Percentiles rank a stretch among this genome's conserved stretches.
Conservation (phyloP, 2,329 filamentous ascomycete genomes). For the Pseudogymnoascus sp. region DNA sequence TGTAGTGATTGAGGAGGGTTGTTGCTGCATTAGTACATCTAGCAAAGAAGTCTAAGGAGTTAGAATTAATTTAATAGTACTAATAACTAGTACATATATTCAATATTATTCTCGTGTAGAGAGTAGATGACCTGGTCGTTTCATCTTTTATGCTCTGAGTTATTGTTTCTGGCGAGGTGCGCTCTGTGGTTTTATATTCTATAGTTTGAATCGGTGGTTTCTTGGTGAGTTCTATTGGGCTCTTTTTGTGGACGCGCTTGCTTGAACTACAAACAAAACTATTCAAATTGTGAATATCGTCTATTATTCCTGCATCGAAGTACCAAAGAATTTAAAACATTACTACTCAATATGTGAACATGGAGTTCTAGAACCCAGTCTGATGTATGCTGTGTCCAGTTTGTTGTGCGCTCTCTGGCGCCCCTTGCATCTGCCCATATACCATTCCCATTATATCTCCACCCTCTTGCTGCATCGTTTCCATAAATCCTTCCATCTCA, state of each 20-base stretch:
- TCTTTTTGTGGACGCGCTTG: background rate
- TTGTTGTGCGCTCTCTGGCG: constrained; percentile 4
- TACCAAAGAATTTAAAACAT: background rate
- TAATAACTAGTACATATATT: background rate
- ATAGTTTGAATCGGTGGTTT: background rate
- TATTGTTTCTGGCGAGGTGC: background rate
- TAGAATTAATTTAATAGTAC: no score
- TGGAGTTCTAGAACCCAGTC: background rate
- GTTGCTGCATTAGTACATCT: no score
- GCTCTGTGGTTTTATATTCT: background rate
- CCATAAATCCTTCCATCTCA: constrained; percentile 5
- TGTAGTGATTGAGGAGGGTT: no score
- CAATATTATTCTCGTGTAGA: background rate
- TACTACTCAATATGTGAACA: background rate
- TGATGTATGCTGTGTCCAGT: constrained; percentile 1
- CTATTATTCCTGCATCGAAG: background rate
- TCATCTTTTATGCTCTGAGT: background rate
- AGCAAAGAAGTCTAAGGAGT: no score
- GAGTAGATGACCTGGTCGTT: background rate
- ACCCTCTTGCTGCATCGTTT: constrained; percentile 3
- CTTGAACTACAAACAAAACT: background rate
- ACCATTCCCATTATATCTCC: constrained; percentile 1
- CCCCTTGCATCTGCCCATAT: constrained; percentile 3
- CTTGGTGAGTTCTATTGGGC: background rate
- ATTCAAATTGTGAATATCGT: background rate